These are phyloP conservation scores for Cydonia oblonga DNA, from an alignment of 331 rosid species.

Conservation along the genomic window DNA sequence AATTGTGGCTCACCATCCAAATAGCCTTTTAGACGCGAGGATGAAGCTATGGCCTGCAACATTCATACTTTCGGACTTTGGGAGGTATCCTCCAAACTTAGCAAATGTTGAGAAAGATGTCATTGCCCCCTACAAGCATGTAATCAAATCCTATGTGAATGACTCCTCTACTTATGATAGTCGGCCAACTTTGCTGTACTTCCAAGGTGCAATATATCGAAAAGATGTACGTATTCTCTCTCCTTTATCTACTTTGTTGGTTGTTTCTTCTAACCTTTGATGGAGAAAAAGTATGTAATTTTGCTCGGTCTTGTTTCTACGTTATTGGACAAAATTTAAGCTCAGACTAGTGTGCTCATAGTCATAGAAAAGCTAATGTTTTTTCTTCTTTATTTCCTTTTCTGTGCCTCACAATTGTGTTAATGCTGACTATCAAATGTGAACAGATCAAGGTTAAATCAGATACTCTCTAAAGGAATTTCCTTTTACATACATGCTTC, in stretches of 20 bases:
- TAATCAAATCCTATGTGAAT: conserved; percentile 29
- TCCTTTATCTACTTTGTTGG: too few relatives aligned
- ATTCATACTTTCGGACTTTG: conserved; percentile 72
- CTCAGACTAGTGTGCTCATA: too few relatives aligned
- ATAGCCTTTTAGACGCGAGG: conserved; percentile 73
- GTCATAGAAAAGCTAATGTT: too few relatives aligned
- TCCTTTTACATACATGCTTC: not conserved
- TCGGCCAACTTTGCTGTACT: conserved; percentile 60
- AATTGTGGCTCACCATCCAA: conserved; percentile 81
- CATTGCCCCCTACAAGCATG: conserved; percentile 77
- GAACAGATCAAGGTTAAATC: not conserved
- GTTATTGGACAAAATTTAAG: too few relatives aligned
- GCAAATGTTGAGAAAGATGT: conserved; percentile 84
- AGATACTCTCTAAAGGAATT: not conserved
- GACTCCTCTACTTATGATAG: conserved; percentile 47
- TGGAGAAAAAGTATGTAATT: too few relatives aligned
- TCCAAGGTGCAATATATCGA: conserved; percentile 83
- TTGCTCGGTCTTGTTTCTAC: too few relatives aligned
- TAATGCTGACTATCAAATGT: not conserved
- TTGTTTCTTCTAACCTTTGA: too few relatives aligned
- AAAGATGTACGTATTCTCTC: conserved; percentile 58
- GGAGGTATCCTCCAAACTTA: conserved; percentile 66
- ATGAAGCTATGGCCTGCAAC: conserved; percentile 55
- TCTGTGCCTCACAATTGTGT: not conserved
- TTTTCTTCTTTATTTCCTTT: too few relatives aligned